Conservation (phyloP, 2,329 filamentous ascomycete species). For the Diaporthe caulivora region DNA sequence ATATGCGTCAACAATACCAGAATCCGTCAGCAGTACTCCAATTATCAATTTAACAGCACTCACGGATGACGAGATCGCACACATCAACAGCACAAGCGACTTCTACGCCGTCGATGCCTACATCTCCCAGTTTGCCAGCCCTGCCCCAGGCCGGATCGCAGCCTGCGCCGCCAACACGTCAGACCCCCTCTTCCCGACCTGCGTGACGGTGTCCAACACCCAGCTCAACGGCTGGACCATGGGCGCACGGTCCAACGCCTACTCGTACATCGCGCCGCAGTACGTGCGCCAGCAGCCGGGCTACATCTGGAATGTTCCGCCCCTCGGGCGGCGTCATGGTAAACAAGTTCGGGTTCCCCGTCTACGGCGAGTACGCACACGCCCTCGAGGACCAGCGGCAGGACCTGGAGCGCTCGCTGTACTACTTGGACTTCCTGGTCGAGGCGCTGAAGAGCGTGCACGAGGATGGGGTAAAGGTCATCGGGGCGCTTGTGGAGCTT, state of each 20-base stretch:
- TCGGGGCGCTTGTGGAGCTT: slow-evolving; percentile 6
- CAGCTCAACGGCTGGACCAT: slow-evolving; percentile 13
- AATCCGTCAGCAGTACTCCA: neutral
- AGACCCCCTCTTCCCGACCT: slow-evolving; percentile 17
- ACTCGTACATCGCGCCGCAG: slow-evolving; percentile 17
- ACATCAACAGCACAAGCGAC: slow-evolving; percentile 15
- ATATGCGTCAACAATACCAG: neutral
- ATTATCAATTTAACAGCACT: neutral
- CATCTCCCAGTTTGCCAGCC: slow-evolving; percentile 4
- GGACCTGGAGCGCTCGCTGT: slow-evolving; percentile 10
- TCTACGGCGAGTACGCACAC: slow-evolving; percentile 6
- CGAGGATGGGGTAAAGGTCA: slow-evolving; percentile 11
- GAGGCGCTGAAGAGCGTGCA: slow-evolving; percentile 2
- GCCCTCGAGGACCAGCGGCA: neutral
- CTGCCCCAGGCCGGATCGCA: neutral
- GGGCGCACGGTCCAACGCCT: slow-evolving; percentile 8
- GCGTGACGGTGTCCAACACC: neutral
- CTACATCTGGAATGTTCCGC: slow-evolving; percentile 13
- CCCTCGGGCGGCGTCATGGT: neutral
- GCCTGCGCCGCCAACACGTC: slow-evolving; percentile 18
- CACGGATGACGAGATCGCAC: neutral
- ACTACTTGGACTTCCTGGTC: neutral
- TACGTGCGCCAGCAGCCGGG: slow-evolving; percentile 17
- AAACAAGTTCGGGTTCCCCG: slow-evolving; percentile 22
- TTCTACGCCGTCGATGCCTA: slow-evolving; percentile 22